Base-by-base conservation (phyloP, 257 asterid genomes). In the Solanum rostratum region DNA sequence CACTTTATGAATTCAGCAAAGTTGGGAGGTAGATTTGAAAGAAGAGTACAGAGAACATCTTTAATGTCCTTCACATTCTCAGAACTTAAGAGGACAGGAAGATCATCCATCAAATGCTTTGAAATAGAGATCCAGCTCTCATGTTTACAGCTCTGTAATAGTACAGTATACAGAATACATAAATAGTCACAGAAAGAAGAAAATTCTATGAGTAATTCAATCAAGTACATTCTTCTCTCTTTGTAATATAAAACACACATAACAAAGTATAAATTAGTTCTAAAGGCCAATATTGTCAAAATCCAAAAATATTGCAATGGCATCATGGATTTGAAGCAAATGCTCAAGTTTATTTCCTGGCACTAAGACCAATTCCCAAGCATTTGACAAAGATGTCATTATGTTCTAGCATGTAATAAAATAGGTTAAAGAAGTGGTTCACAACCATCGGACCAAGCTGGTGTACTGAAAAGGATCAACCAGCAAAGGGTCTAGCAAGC, bases 71-170 rank as follows among this genome's bases (percentile, higher is more conserved):
- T 92, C 76, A 90, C 69, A 73, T 83, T 78, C 45, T 90, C 90
- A 43, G 94, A 93, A 85, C 92, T 86, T 80, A 97, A 84, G 19
- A 97, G 90, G 85, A 87, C 85, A 1, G 98, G 99, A 87, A 97
- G 96, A 63, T 93, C 99, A 85, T 95, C 98, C 88, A 89, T 87
- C 89, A 97, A 89, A 90, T 91, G 94, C 89, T 93, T 93, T 19
- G 97, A 97, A 84, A 93, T 92, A 86, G 91, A 86, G 81, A 85
- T 85, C 99, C 99, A 97, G 86, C 93, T 97, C 91, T 95, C 99
- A 66, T 97, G 94, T 81, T 97, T 97, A 88, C 98, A 97, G 91
- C 96, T 95, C 99, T 97, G 93, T 84, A 87, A 81, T 85, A 84
- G 57, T 85, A 65, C 68, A 83, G 29, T 74, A 50, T 22, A 27